These are phyloP conservation scores for Ambrosiella xylebori DNA, from an alignment of 2,329 filamentous ascomycete genomes.

Conservation along the genomic window DNA sequence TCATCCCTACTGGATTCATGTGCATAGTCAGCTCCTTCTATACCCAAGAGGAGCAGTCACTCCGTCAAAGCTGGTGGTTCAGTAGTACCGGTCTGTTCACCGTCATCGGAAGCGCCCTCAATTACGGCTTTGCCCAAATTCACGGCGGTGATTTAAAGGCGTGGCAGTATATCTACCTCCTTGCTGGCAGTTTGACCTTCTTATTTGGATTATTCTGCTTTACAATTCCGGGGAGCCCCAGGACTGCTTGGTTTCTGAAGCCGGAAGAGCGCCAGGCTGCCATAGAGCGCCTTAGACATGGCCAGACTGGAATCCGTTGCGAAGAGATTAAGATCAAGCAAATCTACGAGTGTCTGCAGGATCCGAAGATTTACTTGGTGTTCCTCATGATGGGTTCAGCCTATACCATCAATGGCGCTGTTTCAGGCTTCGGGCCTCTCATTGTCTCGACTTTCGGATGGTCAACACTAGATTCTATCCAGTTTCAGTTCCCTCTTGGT, in stretches of 20 bases:
- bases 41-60: conserved; percentile 45
- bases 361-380: conserved; percentile 47
- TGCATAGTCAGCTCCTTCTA: conserved; percentile 44
- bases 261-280: conserved; percentile 44
- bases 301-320: conserved; percentile 47
- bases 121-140: conserved; percentile 53
- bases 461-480: conserved; percentile 43
- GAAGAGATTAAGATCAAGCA: conserved; percentile 42
- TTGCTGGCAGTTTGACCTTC: conserved; percentile 46
- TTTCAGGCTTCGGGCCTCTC: conserved; percentile 52
- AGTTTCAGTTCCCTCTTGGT: conserved; percentile 60
- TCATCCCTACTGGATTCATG: conserved; percentile 52
- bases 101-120: conserved; percentile 44
- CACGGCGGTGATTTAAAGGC: conserved; percentile 31
- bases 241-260: conserved; percentile 51
- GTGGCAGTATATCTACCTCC: conserved; percentile 57
- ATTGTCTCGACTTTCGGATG: conserved; percentile 58
- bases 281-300: conserved; percentile 42
- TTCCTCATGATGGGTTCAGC: conserved; percentile 52
- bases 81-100: conserved; percentile 41
- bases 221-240: conserved; percentile 45
- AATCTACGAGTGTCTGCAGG: conserved; percentile 38
- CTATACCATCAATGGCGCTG: conserved; percentile 52
- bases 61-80: conserved; percentile 53
- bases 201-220: conserved; percentile 50